Percentiles rank a stretch among this genome's conserved stretches.
Evolutionary conservation across 768 basidiomycete genomes (phyloP).

Genomic region (Pisolithus microcarpus): DNA sequence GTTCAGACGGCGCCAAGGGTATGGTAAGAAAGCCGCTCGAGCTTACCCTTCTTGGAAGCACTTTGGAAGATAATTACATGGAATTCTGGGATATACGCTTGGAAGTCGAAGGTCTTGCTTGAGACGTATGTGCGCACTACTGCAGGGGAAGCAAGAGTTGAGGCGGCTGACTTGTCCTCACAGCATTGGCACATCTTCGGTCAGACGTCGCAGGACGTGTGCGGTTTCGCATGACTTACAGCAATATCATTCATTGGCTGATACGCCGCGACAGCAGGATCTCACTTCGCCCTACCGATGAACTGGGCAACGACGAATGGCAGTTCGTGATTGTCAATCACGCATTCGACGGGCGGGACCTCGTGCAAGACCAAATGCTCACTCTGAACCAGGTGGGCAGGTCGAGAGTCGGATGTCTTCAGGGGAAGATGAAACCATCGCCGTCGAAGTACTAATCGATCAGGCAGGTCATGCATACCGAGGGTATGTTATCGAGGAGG

Average conservation of each 20-base stretch:
- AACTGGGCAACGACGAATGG: constrained; percentile 16
- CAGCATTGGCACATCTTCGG: no score
- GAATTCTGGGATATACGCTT: constrained; percentile 34
- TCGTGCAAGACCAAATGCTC: constrained; percentile 14
- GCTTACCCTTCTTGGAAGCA: constrained; percentile 36
- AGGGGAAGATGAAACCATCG: no score
- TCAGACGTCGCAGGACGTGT: background rate
- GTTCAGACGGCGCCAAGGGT: constrained; percentile 36
- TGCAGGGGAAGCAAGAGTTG: background rate
- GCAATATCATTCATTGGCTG: background rate
- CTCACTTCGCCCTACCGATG: constrained; percentile 9
- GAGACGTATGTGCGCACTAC: constrained; percentile 11
- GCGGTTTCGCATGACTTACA: background rate
- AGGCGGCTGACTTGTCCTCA: background rate
- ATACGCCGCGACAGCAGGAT: background rate
- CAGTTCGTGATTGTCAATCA: constrained; percentile 6
- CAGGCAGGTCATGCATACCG: no score
- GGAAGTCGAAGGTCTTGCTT: constrained; percentile 15
- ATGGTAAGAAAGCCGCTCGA: constrained; percentile 34
- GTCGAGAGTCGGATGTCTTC: no score
- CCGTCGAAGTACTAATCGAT: no score
- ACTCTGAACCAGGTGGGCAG: no score
- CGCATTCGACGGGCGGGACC: constrained; percentile 7
- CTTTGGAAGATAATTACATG: constrained; percentile 16
- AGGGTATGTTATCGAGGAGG: no score